Evolutionary conservation across 768 basidiomycete species (phyloP), one percentile per base, ranked within the genome.

Genomic region (Russula olivacea): DNA sequence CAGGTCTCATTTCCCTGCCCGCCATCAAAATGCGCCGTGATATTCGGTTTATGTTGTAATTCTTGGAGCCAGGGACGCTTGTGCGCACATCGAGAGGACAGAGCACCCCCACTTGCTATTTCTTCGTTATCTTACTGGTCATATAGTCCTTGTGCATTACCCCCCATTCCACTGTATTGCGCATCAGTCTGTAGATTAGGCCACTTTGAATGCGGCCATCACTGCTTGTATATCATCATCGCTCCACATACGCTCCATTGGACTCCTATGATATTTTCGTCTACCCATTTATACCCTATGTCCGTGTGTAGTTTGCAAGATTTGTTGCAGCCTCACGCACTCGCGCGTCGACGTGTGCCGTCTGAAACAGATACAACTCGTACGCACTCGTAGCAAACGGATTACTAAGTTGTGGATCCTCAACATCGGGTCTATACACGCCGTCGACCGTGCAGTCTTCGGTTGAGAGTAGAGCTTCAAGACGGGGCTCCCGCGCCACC

Each of bases 371-470:
- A 65, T 87, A 76, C 60, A 95, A 74, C 76, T 99, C 97, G 82
- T 86, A 98, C 69, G 93, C 87, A 50, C 84, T 89, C 36, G 91
- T 87, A 53, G 86, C 89, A 71, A 96, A 92, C 40, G 92, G 82
- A 73, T 87, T 83, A 69, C 82, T 83, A 34, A 93, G 76, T 69
- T 92, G 87, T 53, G 94, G 94, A 75, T 98, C 95, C 69, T 96
- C 90, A 49, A 96, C 77, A 57, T 93, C 87, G 0, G 89, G 81
- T 30, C 87, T 82, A 74, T 95, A 97, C 32, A 91, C 78, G 4
- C 97, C 97, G 72, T 94, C 88, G 57, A 80, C 81, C 36, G 83
- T 83, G 61, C 93, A 80, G 74, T 98, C 97, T 67, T 93, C 92
- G 0, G 93, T 91, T 57, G 87, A 84, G 28, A 99, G 76, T 66